phyloP scores from a whole-genome alignment of 306 rosid genomes.

The Hippophae tibetana region DNA sequence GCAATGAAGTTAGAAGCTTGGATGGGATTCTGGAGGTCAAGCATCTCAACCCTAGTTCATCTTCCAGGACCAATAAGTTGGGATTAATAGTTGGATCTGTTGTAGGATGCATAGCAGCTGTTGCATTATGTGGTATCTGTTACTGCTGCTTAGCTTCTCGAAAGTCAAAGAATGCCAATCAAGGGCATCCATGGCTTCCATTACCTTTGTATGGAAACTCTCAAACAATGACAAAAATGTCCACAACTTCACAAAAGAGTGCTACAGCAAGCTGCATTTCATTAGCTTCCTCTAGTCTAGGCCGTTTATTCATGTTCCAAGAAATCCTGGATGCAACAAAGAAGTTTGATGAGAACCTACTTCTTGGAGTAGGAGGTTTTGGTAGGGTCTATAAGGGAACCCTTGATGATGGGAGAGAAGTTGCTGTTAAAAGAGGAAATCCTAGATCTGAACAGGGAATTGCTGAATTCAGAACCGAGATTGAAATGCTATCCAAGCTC shows the following conservation, averaged over 20 bases:
- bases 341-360: constrained; percentile 73
- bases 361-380: constrained; percentile 94
- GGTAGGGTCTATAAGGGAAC: constrained; percentile 88
- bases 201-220: constrained; percentile 81
- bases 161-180: constrained; percentile 39
- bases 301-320: constrained; percentile 71
- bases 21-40: constrained; percentile 50
- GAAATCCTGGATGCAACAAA: constrained; percentile 80
- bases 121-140: constrained; percentile 44
- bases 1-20: constrained; percentile 60
- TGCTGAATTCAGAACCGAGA: constrained; percentile 91
- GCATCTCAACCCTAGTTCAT: constrained; percentile 45
- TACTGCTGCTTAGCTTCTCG: constrained; percentile 34
- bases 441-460: constrained; percentile 93
- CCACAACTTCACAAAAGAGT: constrained; percentile 80
- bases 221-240: constrained; percentile 76
- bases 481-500: constrained; percentile 93
- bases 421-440: constrained; percentile 91
- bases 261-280: constrained; percentile 87
- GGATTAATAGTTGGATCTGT: constrained; percentile 40
- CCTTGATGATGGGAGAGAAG: constrained; percentile 73
- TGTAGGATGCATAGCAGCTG: constrained; percentile 35
- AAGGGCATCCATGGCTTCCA: constrained; percentile 67
- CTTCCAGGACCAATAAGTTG: constrained; percentile 31
- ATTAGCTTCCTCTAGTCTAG: constrained; percentile 63